Conservation (phyloP, 768 basidiomycete species). For the Macrolepiota albuminosa region DNA sequence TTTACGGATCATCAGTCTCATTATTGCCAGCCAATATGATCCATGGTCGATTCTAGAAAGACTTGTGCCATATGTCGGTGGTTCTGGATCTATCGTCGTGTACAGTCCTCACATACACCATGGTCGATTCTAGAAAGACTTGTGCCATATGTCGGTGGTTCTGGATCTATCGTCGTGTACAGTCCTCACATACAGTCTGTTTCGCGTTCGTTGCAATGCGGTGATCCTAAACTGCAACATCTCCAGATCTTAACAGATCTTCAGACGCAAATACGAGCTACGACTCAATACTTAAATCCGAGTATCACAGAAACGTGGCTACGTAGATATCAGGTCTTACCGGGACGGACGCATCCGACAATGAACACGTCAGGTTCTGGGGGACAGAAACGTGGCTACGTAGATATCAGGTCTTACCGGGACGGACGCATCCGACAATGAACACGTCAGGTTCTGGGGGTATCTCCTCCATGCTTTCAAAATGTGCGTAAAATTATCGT, state of each 20-base stretch:
- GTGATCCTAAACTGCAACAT: not conserved
- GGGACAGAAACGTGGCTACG: conserved; percentile 85
- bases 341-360: conserved; percentile 91
- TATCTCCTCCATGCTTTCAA: conserved; percentile 83
- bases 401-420: conserved; percentile 93
- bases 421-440: conserved; percentile 95
- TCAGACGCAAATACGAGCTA: conserved; percentile 62
- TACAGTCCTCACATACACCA: conserved; percentile 82
- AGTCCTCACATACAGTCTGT: conserved; percentile 72
- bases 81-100: conserved; percentile 83
- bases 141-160: conserved; percentile 76
- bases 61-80: conserved; percentile 72
- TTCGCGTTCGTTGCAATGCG: not conserved
- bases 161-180: conserved; percentile 82
- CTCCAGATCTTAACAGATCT: conserved; percentile 69
- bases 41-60: conserved; percentile 74
- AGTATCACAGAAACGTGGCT: conserved; percentile 84
- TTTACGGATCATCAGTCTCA: conserved; percentile 41
- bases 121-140: conserved; percentile 73
- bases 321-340: conserved; percentile 91
- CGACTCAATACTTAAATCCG: conserved; percentile 69
- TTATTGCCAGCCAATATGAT: conserved; percentile 84
- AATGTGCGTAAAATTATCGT: conserved; percentile 47
- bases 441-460: conserved; percentile 85
- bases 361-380: conserved; percentile 91